Evolutionary conservation across 2,329 filamentous ascomycete genomes (phyloP).

Genomic region (Trichoderma sp.): DNA sequence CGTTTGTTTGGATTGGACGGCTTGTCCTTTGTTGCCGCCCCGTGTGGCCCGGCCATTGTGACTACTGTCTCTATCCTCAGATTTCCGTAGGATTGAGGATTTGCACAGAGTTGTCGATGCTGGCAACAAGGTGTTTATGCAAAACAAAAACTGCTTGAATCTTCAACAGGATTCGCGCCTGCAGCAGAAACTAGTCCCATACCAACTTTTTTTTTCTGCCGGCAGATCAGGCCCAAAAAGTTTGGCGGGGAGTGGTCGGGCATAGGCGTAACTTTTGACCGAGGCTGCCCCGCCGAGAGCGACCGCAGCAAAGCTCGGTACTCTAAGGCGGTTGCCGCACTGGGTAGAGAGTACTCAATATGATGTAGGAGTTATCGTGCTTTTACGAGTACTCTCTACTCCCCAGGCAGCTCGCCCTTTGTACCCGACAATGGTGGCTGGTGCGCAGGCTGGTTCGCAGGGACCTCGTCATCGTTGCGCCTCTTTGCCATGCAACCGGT

Average conservation of each 20-base stretch:
- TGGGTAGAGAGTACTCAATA: neutral
- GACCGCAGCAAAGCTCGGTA: neutral
- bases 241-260: slow-evolving; percentile 21
- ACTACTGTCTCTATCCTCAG: slow-evolving; percentile 19
- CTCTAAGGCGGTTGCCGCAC: neutral
- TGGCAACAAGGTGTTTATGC: neutral
- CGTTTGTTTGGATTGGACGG: slow-evolving; percentile 41
- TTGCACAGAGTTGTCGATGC: neutral
- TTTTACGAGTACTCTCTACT: neutral
- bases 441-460: slow-evolving; percentile 2
- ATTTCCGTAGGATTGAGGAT: neutral
- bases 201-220: slow-evolving; percentile 26
- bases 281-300: slow-evolving; percentile 4
- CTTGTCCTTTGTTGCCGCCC: slow-evolving; percentile 15
- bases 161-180: neutral
- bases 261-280: slow-evolving; percentile 23
- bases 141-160: slow-evolving; percentile 2
- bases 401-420: neutral
- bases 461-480: slow-evolving; percentile 31
- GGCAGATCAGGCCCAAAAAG: slow-evolving; percentile 4
- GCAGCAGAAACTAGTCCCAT: neutral
- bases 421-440: slow-evolving; percentile 5
- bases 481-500: slow-evolving; percentile 21
- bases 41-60: slow-evolving; percentile 21
- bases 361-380: fast-evolving